Base-by-base conservation (phyloP, 1,284 basidiomycete species). In the Mycena citricolor region DNA sequence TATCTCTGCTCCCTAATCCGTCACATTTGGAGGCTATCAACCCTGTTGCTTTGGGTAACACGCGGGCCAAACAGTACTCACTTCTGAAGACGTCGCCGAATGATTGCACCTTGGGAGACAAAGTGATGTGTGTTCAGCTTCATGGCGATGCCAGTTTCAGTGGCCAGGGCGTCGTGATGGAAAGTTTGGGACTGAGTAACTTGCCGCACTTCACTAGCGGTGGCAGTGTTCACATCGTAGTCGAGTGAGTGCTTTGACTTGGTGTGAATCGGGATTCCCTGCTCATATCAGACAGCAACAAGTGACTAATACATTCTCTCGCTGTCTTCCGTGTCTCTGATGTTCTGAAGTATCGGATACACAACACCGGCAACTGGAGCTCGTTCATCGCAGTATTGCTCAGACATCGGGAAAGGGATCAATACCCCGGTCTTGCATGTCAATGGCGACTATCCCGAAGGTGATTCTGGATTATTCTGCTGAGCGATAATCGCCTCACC, bases 61-160 rank as follows among this genome's bases (percentile, higher is more conserved):
- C 91, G 4, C 82, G 93, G 20, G 92, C 92, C 2, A 91, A 95
- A 62, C 93, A 97, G 63, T 93, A 89, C 61, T 77, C 87, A 7
- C 75, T 93, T 11, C 73, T 94, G 41, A 86, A 85, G 61, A 71
- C 70, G 0, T 77, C 77, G 0, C 71, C 76, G 0, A 69, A 71
- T 1, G 82, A 86, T 38, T 92, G 90, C 59, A 79, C 79, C 60
- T 76, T 93, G 0, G 91, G 91, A 2, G 89, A 93, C 59, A 82
- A 75, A 54, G 91, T 86, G 3, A 84, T 94, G 76, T 90, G 86
- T 54, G 83, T 94, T 0, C 90, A 93, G 57, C 64, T 95, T 25
- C 92, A 94, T 54, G 92, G 92, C 0, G 92, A 94, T 61, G 90
- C 89, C 2, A 90, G 87, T 39, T 94, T 94, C 58, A 79, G 84